Percentiles rank a stretch among this genome's conserved stretches.
Conservation (phyloP, 2,329 filamentous ascomycete species). For the Xylaria sp. region DNA sequence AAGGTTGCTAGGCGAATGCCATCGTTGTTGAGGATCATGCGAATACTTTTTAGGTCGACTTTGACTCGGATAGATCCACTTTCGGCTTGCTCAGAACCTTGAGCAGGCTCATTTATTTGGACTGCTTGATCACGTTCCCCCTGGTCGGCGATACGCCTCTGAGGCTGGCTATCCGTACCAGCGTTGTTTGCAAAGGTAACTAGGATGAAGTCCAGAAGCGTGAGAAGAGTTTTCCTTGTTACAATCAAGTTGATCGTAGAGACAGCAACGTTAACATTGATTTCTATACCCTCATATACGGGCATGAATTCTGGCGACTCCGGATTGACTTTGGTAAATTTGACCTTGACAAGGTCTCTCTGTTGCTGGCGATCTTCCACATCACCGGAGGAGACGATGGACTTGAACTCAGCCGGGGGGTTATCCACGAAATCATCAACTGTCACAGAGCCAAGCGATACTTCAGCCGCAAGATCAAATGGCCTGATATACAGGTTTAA, state of each 20-base stretch:
- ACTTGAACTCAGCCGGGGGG: slow-evolving; percentile 89
- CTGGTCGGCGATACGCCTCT: slow-evolving; percentile 50
- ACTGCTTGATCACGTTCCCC: slow-evolving; percentile 53
- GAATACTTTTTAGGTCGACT: slow-evolving; percentile 90
- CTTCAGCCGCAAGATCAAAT: slow-evolving; percentile 93
- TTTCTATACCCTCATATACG: slow-evolving; percentile 92
- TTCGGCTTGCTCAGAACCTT: slow-evolving; percentile 54
- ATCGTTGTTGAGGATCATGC: slow-evolving; percentile 96
- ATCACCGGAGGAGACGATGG: slow-evolving; percentile 89
- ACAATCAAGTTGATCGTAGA: slow-evolving; percentile 97
- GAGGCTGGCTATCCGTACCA: slow-evolving; percentile 47
- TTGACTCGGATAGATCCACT: slow-evolving; percentile 90
- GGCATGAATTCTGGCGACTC: slow-evolving; percentile 93
- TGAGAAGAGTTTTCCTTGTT: slow-evolving; percentile 90
- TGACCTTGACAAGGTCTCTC: slow-evolving; percentile 86
- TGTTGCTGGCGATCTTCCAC: slow-evolving; percentile 77
- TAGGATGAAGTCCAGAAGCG: slow-evolving; percentile 91
- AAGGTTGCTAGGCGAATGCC: slow-evolving; percentile 93
- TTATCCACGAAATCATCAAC: slow-evolving; percentile 97
- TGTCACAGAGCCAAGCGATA: slow-evolving; percentile 84
- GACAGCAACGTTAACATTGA: slow-evolving; percentile 87
- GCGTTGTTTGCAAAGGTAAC: slow-evolving; percentile 81
- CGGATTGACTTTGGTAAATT: slow-evolving; percentile 88
- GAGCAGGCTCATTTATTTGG: slow-evolving; percentile 54
- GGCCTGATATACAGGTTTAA: slow-evolving; percentile 88